Conservation (phyloP, 2,329 filamentous ascomycete species). For the Aspergillus alliaceus region DNA sequence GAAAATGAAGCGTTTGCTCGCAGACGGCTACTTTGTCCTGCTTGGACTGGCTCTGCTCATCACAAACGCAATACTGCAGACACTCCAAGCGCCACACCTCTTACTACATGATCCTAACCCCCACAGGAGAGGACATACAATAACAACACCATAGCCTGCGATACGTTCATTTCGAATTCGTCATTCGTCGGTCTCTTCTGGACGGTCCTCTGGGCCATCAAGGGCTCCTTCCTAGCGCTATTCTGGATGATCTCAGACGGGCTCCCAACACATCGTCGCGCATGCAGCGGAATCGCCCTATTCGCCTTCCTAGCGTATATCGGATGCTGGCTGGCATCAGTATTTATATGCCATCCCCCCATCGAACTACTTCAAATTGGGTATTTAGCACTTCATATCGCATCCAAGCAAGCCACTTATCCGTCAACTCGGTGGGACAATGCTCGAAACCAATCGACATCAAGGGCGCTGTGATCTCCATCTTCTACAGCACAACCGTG, state of each 20-base stretch:
- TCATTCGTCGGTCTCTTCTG: slow-evolving; percentile 24
- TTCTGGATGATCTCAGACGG: slow-evolving; percentile 19
- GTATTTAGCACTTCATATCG: background rate
- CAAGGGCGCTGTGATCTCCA: slow-evolving; percentile 16
- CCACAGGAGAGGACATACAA: slow-evolving; percentile 9
- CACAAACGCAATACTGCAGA: slow-evolving; percentile 19
- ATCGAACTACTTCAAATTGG: slow-evolving; percentile 18
- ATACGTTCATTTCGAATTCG: slow-evolving; percentile 18
- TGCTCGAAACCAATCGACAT: slow-evolving; percentile 17
- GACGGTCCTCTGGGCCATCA: slow-evolving; percentile 21
- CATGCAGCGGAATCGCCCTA: slow-evolving; percentile 11
- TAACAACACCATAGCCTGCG: slow-evolving; percentile 12
- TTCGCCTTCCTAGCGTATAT: slow-evolving; percentile 14
- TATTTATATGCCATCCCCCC: slow-evolving; percentile 20
- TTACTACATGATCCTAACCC: slow-evolving; percentile 18
- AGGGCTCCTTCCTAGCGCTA: slow-evolving; percentile 20
- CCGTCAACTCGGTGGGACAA: slow-evolving; percentile 9
- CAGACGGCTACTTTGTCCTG: slow-evolving; percentile 21
- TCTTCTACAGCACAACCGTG: slow-evolving; percentile 21
- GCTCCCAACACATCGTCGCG: slow-evolving; percentile 16
- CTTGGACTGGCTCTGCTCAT: slow-evolving; percentile 15
- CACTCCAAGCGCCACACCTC: slow-evolving; percentile 19
- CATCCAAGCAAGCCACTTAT: background rate
- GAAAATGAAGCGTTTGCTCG: slow-evolving; percentile 14
- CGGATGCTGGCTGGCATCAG: slow-evolving; percentile 20